Conservation (phyloP, 163 green algal genomes). For the Scenedesmus sp. region DNA sequence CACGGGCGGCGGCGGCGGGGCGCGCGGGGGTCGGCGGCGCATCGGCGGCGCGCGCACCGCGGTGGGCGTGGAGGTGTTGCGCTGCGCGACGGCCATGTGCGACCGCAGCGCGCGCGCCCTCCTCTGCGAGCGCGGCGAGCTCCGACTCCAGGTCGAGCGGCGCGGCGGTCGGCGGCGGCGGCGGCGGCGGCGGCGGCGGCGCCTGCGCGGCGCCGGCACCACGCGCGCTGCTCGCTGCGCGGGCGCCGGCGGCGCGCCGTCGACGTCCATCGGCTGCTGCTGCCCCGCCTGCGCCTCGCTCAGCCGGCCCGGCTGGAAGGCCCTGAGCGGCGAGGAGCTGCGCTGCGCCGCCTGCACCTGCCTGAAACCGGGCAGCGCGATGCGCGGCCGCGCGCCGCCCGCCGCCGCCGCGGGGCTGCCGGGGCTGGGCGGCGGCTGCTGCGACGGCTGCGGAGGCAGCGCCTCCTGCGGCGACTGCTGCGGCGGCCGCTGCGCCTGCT, state of each 20-base stretch:
- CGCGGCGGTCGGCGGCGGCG: not conserved
- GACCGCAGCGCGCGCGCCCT: constrained; percentile 46
- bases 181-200: constrained; percentile 19
- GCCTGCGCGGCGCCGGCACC: too few species aligned
- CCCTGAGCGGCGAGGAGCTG: not conserved
- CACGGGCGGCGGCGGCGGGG: too few species aligned
- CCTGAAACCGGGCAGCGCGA: not conserved
- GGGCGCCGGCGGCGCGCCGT: not conserved
- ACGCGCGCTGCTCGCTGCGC: not conserved
- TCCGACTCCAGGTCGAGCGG: constrained; percentile 51
- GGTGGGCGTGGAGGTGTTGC: constrained; percentile 39
- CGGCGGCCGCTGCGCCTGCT: not conserved
- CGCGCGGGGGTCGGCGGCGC: too few species aligned
- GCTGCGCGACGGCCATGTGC: constrained; percentile 15
- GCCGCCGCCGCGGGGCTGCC: too few species aligned
- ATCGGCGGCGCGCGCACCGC: not conserved
- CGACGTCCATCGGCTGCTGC: constrained; percentile 8
- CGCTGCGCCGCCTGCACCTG: not conserved
- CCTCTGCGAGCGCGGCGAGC: constrained; percentile 46
- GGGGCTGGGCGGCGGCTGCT: not conserved
- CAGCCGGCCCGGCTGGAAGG: not conserved
- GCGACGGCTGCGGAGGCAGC: not conserved
- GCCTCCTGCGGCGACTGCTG: constrained; percentile 7
- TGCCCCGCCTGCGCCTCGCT: too few species aligned
- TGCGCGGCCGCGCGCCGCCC: not conserved